Percentiles rank a stretch among this genome's conserved stretches.
phyloP scores from a whole-genome alignment of 305 asterid species.

The Salvia sclarea region DNA sequence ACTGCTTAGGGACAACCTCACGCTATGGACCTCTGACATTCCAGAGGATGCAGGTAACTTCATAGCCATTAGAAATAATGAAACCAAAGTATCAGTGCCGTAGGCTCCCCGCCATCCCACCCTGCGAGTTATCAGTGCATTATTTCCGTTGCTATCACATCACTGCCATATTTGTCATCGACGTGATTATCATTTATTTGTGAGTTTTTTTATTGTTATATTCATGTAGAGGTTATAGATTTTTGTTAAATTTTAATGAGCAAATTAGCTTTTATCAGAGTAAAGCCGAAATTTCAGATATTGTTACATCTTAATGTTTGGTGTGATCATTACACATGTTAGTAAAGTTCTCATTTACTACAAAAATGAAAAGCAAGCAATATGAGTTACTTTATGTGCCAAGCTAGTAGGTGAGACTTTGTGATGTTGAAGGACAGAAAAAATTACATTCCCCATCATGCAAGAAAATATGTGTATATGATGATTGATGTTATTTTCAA shows the following conservation, averaged over 20 bases:
- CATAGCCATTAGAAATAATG: slow-evolving; percentile 14
- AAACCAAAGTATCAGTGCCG: neutral
- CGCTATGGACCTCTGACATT: slow-evolving; percentile 65
- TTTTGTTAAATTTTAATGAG: neutral
- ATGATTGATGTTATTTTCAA: no score
- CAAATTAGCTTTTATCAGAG: neutral
- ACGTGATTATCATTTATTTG: neutral
- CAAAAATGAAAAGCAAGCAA: no score
- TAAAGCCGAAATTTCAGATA: neutral
- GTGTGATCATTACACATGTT: neutral
- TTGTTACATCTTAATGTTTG: neutral
- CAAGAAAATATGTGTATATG: no score
- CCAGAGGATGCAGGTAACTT: slow-evolving; percentile 66
- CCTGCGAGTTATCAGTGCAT: neutral
- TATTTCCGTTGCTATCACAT: neutral
- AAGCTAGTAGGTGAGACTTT: no score
- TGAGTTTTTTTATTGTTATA: neutral
- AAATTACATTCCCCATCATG: no score
- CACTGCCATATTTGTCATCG: neutral
- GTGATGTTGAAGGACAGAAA: no score
- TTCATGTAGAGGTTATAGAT: neutral
- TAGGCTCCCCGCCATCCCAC: neutral
- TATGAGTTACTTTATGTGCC: no score
- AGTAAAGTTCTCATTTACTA: no score
- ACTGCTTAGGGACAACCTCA: slow-evolving; percentile 88